phyloP scores from a whole-genome alignment of 1,284 basidiomycete species.

The Microbotryomycetes sp. region DNA sequence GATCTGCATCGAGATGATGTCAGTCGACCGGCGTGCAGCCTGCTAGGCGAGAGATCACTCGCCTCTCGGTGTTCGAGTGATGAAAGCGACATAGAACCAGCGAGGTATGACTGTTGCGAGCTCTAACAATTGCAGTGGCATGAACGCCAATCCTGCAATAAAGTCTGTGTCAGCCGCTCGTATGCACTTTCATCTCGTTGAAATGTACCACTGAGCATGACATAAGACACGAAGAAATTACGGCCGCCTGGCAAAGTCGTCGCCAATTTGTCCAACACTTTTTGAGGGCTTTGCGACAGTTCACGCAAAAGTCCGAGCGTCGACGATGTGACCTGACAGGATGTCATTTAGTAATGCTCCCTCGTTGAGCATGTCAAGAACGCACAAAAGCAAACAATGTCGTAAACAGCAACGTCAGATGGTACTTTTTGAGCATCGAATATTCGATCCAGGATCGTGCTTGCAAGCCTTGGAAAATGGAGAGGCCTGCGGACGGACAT shows the following conservation, averaged over 20 bases:
- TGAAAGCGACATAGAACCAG: constrained; percentile 59
- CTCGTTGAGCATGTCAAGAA: constrained; percentile 42
- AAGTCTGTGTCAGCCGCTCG: background rate
- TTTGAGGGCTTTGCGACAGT: constrained; percentile 72
- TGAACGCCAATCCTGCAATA: constrained; percentile 70
- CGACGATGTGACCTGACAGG: constrained; percentile 29
- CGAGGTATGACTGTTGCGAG: constrained; percentile 74
- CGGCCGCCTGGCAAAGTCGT: constrained; percentile 56
- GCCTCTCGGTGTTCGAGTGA: constrained; percentile 81
- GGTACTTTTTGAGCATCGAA: constrained; percentile 89
- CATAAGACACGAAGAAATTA: constrained; percentile 92
- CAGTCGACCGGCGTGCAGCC: background rate
- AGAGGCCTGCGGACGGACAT: constrained; percentile 69
- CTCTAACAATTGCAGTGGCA: constrained; percentile 89
- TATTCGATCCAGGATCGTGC: constrained; percentile 90
- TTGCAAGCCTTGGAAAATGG: constrained; percentile 78
- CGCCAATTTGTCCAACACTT: constrained; percentile 83
- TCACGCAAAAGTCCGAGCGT: constrained; percentile 55
- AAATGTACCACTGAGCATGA: constrained; percentile 74
- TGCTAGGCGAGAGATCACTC: constrained; percentile 22
- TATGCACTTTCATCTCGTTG: background rate
- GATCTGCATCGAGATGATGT: too few relatives aligned
- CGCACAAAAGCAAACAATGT: constrained; percentile 90
- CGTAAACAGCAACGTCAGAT: constrained; percentile 86
- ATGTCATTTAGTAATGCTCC: background rate